These are phyloP conservation scores for Trichopus zeylanicus DNA, from an alignment of 116 monocot genomes.

Conservation along the genomic window DNA sequence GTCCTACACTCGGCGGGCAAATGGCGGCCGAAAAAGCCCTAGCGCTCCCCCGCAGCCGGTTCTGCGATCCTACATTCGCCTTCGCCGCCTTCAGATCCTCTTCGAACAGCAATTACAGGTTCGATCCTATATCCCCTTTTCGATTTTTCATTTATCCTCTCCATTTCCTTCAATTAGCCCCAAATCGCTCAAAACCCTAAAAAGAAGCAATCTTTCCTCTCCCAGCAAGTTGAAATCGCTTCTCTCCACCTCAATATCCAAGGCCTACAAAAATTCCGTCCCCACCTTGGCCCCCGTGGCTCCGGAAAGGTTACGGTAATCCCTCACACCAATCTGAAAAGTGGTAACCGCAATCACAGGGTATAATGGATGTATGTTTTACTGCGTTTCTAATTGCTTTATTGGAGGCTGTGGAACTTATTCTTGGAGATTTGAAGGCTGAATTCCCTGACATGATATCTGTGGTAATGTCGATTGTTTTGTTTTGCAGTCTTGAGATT, in stretches of 20 bases:
- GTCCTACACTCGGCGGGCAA: not conserved
- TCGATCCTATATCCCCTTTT: not conserved
- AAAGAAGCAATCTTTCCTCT: not conserved
- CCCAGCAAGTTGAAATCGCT: conserved; percentile 77
- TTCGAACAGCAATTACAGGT: conserved; percentile 73
- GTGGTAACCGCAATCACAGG: not conserved
- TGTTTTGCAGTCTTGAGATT: too few species aligned
- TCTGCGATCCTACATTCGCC: conserved; percentile 47
- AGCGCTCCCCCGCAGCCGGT: conserved; percentile 53
- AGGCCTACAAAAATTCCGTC: conserved; percentile 79
- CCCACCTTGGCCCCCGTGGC: conserved; percentile 80
- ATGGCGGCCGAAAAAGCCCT: conserved; percentile 51
- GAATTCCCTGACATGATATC: conserved; percentile 65
- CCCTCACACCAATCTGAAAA: not conserved
- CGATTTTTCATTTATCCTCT: not conserved
- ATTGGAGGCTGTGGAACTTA: conserved; percentile 61
- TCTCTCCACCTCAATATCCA: conserved; percentile 53
- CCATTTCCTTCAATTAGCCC: too few species aligned
- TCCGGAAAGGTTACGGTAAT: not conserved
- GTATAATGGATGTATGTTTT: not conserved
- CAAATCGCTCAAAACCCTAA: too few species aligned
- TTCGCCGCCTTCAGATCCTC: conserved; percentile 46
- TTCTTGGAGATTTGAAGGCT: conserved; percentile 64
- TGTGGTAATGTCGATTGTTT: conserved; percentile 53
- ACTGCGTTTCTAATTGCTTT: not conserved